phyloP scores from a whole-genome alignment of 225 moss, liverwort and hornwort species.

The Pleurozium schreberi region DNA sequence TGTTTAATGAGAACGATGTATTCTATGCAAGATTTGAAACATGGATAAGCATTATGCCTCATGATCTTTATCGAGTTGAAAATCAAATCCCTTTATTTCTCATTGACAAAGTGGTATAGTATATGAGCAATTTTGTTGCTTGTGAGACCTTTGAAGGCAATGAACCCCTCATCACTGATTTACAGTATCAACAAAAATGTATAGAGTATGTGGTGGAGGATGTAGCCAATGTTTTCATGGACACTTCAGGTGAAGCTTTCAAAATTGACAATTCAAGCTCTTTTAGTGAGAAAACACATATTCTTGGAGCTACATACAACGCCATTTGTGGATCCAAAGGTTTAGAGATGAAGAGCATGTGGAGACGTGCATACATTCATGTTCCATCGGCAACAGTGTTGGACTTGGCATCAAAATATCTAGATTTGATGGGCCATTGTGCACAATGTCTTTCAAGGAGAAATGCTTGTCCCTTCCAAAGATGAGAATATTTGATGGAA shows the following conservation, averaged over 20 bases:
- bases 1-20: too few species aligned
- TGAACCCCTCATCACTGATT: background rate
- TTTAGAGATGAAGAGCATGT: fast-evolving
- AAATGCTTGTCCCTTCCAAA: background rate
- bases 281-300: background rate
- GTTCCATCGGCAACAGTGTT: background rate
- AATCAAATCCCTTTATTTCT: too few species aligned
- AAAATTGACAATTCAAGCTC: background rate
- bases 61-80: too few species aligned
- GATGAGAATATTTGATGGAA: too few species aligned
- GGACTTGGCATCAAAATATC: background rate
- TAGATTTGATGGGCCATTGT: too few species aligned
- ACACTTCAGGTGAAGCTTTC: too few species aligned
- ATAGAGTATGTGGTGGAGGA: fast-evolving
- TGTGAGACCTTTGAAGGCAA: too few species aligned
- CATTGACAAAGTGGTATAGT: too few species aligned
- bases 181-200: background rate
- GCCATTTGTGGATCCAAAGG: background rate
- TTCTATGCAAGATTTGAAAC: too few species aligned
- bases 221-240: fast-evolving
- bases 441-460: background rate
- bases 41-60: fast-evolving
- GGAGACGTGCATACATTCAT: too few species aligned
- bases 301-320: background rate
- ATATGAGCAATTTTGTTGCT: too few species aligned